Conservation (phyloP, 2,329 filamentous ascomycete species). For the Zelopaecilomyces penicillatus region DNA sequence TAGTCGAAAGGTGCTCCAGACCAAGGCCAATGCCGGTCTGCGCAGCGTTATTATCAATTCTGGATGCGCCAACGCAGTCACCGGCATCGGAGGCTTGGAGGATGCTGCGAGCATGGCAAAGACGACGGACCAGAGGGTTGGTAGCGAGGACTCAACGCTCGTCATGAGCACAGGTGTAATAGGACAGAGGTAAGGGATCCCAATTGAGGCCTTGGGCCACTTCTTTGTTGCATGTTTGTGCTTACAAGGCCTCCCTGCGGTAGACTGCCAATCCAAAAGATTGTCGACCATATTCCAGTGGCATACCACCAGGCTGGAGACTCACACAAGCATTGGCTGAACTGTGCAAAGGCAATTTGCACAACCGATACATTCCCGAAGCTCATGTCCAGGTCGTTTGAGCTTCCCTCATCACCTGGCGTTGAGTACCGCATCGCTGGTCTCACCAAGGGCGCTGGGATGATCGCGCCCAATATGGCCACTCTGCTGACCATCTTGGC, state of each 20-base stretch:
- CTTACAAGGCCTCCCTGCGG: not conserved
- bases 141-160: constrained; percentile 53
- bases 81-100: constrained; percentile 78
- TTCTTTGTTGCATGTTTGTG: constrained; percentile 2
- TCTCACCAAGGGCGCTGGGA: constrained; percentile 96
- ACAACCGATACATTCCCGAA: constrained; percentile 99
- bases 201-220: constrained; percentile 1
- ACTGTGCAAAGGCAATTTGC: constrained; percentile 83
- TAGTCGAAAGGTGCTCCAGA: constrained; percentile 62
- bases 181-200: constrained; percentile 61
- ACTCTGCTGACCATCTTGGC: constrained; percentile 86
- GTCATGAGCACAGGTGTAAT: constrained; percentile 99
- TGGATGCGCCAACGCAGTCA: constrained; percentile 95
- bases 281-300: constrained; percentile 70
- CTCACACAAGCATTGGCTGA: constrained; percentile 79
- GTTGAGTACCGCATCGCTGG: constrained; percentile 79
- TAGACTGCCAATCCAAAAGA: constrained; percentile 84
- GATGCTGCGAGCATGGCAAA: constrained; percentile 80
- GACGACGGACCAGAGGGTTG: constrained; percentile 60
- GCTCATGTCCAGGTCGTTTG: constrained; percentile 77
- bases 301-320: constrained; percentile 64
- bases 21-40: constrained; percentile 59
- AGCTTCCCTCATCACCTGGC: constrained; percentile 68
- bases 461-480: constrained; percentile 99
- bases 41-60: constrained; percentile 86